Evolutionary conservation across 179 eudicot species (phyloP), one percentile per base, ranked within the genome.

Genomic region (Spergularia azorica): DNA sequence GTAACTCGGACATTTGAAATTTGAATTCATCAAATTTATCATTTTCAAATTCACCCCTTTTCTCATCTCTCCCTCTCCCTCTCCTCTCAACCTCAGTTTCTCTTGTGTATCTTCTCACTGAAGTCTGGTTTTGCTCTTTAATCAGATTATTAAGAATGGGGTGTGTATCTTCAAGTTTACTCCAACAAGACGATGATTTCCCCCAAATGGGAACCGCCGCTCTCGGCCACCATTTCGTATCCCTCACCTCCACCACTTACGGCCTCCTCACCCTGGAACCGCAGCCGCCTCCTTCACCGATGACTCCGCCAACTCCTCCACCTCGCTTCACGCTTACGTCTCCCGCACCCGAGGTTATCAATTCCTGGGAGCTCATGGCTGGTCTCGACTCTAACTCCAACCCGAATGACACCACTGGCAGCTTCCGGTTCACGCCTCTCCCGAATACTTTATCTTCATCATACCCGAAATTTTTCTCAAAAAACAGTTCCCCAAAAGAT

Each of bases 311-410:
- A 39, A 63, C 77, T 26, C 88, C 83, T 4, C 81, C 85, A 12
- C 84, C 87, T 50, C 91, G 89, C 66, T 73, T 77, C 81, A 76
- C 94, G 50, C 88, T 85, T 12, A 79, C 77, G 20, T 61, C 79
- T 83, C 78, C 59, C 48, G 78, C 83, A 12, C 85, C 89, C 1
- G 98, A 90, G 36, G 84, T 91, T 70, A 93, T 95, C 85, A 93
- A 95, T 67, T 87, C 95, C 0, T 90, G 97, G 97, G 98, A 95
- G 73, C 92, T 95, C 75, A 95, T 95, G 98, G 94, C 89, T 7
- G 98, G 98, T 38, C 97, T 95, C 32, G 95, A 89, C 58, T 52
- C 70, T 20, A 62, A 77, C 57, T 20, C 74, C 56, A n/a, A 12
- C 21, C 1, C 46, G 2, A 57, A 66, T 21, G 20, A 2, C 6